Percentiles rank a stretch among this genome's conserved stretches.
Conservation (phyloP, 2,329 filamentous ascomycete species). For the Neospermospora avenae region DNA sequence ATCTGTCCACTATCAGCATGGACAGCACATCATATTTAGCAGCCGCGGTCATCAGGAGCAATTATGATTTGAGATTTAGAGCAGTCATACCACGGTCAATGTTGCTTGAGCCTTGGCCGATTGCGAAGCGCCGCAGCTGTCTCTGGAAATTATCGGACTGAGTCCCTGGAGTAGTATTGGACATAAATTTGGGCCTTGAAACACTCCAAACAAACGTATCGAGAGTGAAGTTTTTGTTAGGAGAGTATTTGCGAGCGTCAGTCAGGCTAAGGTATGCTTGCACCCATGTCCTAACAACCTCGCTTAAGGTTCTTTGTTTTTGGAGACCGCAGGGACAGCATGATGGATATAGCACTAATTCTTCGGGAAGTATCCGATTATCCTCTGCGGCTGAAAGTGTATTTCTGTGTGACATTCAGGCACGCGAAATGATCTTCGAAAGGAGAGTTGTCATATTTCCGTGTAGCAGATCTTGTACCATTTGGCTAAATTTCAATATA, state of each 20-base stretch:
- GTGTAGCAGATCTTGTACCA: neutral
- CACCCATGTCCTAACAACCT: neutral
- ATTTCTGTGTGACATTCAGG: neutral
- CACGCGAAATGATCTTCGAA: neutral
- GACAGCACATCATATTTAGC: conserved; percentile 2
- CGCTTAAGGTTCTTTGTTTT: neutral
- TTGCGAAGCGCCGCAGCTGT: neutral
- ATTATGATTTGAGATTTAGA: conserved; percentile 1
- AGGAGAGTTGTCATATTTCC: neutral
- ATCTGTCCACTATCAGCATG: neutral
- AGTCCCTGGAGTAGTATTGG: neutral
- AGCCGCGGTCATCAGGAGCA: conserved; percentile 4
- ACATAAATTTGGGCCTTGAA: neutral
- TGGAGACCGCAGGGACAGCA: neutral
- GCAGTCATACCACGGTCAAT: neutral
- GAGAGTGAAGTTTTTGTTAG: neutral
- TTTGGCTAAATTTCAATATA: neutral
- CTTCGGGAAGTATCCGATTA: neutral
- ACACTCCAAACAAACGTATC: neutral
- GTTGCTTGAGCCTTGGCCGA: neutral
- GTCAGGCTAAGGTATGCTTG: neutral
- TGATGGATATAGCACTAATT: neutral
- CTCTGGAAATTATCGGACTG: neutral
- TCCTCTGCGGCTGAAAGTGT: neutral
- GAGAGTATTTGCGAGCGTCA: neutral